Base-by-base conservation (phyloP, 2,329 filamentous ascomycete genomes). In the Fusarium musae region DNA sequence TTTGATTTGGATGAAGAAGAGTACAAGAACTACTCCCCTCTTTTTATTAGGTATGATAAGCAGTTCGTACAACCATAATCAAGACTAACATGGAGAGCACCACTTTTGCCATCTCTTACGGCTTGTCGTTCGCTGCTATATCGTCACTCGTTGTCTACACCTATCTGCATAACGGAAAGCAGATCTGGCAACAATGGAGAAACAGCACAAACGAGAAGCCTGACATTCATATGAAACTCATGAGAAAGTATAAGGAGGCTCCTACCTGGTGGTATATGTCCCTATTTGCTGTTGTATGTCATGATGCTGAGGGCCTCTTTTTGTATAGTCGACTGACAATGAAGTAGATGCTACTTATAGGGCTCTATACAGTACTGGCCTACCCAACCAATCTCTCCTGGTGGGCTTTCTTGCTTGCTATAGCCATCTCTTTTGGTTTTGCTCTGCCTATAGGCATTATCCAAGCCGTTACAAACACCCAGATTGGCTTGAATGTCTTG, bases 401-500 rank as follows among this genome's bases (percentile, higher is more conserved):
- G 91, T 94, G 92, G 92, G 89, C 89, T 0, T 93, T 93, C 74
- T 79, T 94, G 49, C 80, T 94, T 10, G 87, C 92, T 6, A 86
- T 94, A 7, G 82, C 86, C 58, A 90, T 94, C 65, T 88, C 91
- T 0, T 88, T 89, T 63, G 81, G 86, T 13, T 93, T 92, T 79
- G 85, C 90, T 13, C 81, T 93, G 17, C 92, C 92, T 1, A 91
- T 91, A 52, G 90, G 90, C 44, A 93, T 93, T 66, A 89, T 94
- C 39, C 87, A 93, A 76, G 92, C 91, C 42, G 86, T 91, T 9
- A 92, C 92, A 8, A 90, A 93, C 77, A 91, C 92, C 79, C 84
- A 93, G 83, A 90, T 93, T 42, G 91, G 91, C 4, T 84, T 94
- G 40, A 94, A 94, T 70, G 92, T 95, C 32, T 83, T 94, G 70